Conservation (phyloP, 1,284 basidiomycete species). For the Cutaneotrichosporon curvatum region DNA sequence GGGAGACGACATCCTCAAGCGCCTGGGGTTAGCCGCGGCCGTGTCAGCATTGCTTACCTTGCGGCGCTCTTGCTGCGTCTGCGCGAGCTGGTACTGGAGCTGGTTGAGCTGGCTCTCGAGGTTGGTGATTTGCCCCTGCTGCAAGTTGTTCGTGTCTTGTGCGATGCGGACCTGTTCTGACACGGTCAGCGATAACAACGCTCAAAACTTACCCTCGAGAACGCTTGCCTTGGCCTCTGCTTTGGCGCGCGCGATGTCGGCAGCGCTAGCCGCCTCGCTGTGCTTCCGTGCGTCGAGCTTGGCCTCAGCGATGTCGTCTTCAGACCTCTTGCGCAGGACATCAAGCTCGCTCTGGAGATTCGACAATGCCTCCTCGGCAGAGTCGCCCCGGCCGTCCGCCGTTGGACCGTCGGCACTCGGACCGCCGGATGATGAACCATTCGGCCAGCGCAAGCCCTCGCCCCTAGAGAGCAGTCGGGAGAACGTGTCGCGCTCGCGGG, state of each 20-base stretch:
- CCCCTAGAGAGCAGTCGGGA: slow-evolving; percentile 58
- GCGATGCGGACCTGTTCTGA: slow-evolving; percentile 44
- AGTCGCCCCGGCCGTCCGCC: slow-evolving; percentile 11
- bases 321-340: slow-evolving; percentile 59
- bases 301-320: slow-evolving; percentile 62
- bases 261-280: slow-evolving; percentile 59
- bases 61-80: slow-evolving; percentile 34
- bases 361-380: slow-evolving; percentile 21
- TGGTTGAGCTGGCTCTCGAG: slow-evolving; percentile 35
- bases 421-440: not conserved
- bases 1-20: slow-evolving; percentile 42
- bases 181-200: slow-evolving; percentile 7
- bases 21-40: too few species aligned
- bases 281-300: slow-evolving; percentile 58
- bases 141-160: slow-evolving; percentile 36
- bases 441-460: slow-evolving; percentile 34
- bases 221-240: slow-evolving; percentile 69
- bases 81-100: slow-evolving; percentile 29
- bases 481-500: slow-evolving; percentile 81
- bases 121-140: slow-evolving; percentile 35
- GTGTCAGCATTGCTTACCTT: too few species aligned
- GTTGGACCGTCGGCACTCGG: not conserved
- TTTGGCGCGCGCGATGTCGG: slow-evolving; percentile 65
- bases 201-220: slow-evolving; percentile 54
- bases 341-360: slow-evolving; percentile 49